phyloP scores from a whole-genome alignment of 2,329 filamentous ascomycete genomes.

The Penicillium expansum region DNA sequence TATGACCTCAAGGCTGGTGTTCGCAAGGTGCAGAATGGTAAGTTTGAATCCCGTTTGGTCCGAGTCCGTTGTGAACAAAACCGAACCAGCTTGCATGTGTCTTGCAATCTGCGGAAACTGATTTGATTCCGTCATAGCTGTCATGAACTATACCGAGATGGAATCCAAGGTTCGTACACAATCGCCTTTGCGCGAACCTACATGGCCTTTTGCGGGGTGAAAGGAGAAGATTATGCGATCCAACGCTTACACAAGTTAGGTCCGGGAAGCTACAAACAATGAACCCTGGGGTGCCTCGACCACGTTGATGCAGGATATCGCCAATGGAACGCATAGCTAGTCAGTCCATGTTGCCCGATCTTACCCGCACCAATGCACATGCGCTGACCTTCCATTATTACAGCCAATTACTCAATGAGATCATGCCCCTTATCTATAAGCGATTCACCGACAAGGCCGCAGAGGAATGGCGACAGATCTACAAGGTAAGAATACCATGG shows the following conservation, averaged over 20 bases:
- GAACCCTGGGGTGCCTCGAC: conserved; percentile 91
- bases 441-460: conserved; percentile 97
- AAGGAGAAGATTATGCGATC: neutral
- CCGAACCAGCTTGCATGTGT: conserved; percentile 1
- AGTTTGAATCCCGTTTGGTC: conserved; percentile 24
- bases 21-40: conserved; percentile 96
- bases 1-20: conserved; percentile 96
- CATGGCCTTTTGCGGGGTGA: neutral
- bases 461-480: conserved; percentile 98
- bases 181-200: conserved; percentile 13
- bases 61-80: neutral
- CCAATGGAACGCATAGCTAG: conserved; percentile 98
- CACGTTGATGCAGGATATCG: conserved; percentile 94
- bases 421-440: conserved; percentile 99
- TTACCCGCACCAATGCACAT: conserved; percentile 10
- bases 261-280: conserved; percentile 97
- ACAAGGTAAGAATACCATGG: conserved; percentile 64
- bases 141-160: conserved; percentile 98
- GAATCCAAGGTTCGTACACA: conserved; percentile 59
- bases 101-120: conserved; percentile 7
- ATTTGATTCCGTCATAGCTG: conserved; percentile 56
- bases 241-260: conserved; percentile 51
- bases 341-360: conserved; percentile 50
- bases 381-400: conserved; percentile 5
- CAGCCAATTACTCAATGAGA: conserved; percentile 95